Conservation (phyloP, 2,329 filamentous ascomycete genomes). For the Hypocrella siamensis region DNA sequence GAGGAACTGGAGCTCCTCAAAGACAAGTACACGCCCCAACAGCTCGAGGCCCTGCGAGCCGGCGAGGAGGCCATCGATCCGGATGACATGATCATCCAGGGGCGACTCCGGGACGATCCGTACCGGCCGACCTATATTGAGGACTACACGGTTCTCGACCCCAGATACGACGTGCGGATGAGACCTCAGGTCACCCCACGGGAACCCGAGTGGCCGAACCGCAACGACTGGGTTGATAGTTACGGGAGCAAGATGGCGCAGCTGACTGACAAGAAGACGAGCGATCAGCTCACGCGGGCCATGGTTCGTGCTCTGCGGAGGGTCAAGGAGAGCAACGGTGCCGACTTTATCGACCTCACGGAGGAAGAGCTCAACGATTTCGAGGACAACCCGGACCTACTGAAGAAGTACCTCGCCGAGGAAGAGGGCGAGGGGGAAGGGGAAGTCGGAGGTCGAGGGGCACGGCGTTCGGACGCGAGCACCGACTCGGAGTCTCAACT, state of each 20-base stretch:
- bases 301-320: slow-evolving; percentile 25
- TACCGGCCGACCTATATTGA: slow-evolving; percentile 65
- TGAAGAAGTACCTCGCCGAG: slow-evolving; percentile 19
- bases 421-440: slow-evolving; percentile 8
- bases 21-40: slow-evolving; percentile 61
- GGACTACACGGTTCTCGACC: slow-evolving; percentile 64
- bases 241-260: slow-evolving; percentile 32
- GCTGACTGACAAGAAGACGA: slow-evolving; percentile 25
- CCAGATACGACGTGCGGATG: slow-evolving; percentile 58
- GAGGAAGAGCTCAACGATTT: slow-evolving; percentile 28
- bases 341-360: slow-evolving; percentile 31
- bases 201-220: slow-evolving; percentile 40
- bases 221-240: slow-evolving; percentile 43
- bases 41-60: slow-evolving; percentile 67
- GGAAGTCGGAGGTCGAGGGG: too few species aligned
- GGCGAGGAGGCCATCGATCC: slow-evolving; percentile 64
- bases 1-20: slow-evolving; percentile 47
- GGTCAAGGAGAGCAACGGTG: slow-evolving; percentile 24
- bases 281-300: slow-evolving; percentile 23
- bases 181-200: slow-evolving; percentile 31
- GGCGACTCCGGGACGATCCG: slow-evolving; percentile 53
- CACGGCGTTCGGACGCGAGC: not conserved
- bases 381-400: slow-evolving; percentile 22
- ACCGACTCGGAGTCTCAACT: slow-evolving; percentile 8
- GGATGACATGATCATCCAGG: slow-evolving; percentile 60